A percentile compares a stretch with the other conserved stretches of the same genome.
Conservation (phyloP, 495 filamentous ascomycete genomes). For the Podospora pseudoanserina region DNA sequence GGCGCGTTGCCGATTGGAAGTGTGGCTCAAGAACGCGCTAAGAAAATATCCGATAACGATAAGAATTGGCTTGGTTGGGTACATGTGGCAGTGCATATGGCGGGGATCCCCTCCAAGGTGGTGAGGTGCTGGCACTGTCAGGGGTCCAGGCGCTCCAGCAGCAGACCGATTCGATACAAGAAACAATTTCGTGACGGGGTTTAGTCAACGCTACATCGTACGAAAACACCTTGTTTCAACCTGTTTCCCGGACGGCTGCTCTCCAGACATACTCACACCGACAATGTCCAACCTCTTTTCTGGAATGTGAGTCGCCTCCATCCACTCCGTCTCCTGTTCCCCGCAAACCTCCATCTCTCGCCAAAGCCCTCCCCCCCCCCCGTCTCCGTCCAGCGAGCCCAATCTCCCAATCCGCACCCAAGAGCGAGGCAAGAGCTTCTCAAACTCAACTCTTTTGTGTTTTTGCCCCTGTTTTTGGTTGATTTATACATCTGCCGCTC, state of each 20-base stretch:
- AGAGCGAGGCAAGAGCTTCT: constrained; percentile 20
- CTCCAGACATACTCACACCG: constrained; percentile 7
- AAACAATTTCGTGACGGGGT: constrained; percentile 1
- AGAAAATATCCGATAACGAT: constrained; percentile 22
- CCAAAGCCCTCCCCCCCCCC: neutral
- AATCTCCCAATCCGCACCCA: constrained; percentile 1
- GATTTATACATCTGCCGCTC: neutral
- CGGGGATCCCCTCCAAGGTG: constrained; percentile 6
- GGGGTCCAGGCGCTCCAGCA: constrained; percentile 8
- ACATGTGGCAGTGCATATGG: neutral
- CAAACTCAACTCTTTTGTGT: neutral
- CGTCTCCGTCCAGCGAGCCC: constrained; percentile 1
- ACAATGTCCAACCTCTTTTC: constrained; percentile 75
- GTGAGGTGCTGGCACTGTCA: constrained; percentile 1
- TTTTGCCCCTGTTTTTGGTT: neutral
- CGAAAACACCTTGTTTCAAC: constrained; percentile 8
- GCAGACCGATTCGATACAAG: constrained; percentile 1
- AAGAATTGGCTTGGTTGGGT: constrained; percentile 19
- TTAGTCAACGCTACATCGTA: constrained; percentile 12
- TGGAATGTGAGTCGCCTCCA: constrained; percentile 63
- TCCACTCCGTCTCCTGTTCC: constrained; percentile 18
- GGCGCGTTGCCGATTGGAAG: neutral
- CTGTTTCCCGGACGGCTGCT: neutral
- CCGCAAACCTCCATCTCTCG: constrained; percentile 2
- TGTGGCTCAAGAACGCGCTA: constrained; percentile 9